Evolutionary conservation across 352 stramenopile genomes (phyloP), one percentile per base, ranked within the genome.

Genomic region (Elongisporangium anandrum): DNA sequence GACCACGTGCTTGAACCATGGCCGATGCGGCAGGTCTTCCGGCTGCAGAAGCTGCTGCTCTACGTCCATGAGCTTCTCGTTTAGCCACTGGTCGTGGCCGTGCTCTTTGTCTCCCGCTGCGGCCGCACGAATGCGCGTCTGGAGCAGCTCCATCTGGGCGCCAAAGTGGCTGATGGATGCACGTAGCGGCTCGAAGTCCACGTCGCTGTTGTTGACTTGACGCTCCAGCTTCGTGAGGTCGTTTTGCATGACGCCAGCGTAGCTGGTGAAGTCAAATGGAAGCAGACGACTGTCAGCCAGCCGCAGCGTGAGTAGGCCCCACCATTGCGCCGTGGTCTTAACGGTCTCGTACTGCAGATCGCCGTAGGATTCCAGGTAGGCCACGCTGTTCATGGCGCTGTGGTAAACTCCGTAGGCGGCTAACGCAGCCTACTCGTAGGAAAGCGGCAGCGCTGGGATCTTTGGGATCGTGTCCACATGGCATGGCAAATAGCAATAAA

Each of bases 321-420:
- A 87, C 58, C 87, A 79, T 4, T 68, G 63, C 4, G 71, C 58
- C 12, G 72, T 69, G 17, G 75, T 70, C 10, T 68, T 64, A 48
- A 89, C 72, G 7, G 75, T 75, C 19, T 54, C 51, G 59, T 80
- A 92, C 22, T 65, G 52, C 24, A 80, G 79, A 52, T 90, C 76
- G 12, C 63, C 78, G 26, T 74, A 75, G 17, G 59, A 66, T 34
- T 90, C 78, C 26, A 85, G 72, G 63, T 82, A 96, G 52, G 64
- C 72, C 57, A 92, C 85, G 34, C 71, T 90, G 67, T 95, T 86
- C 72, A 93, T 95, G 19, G 88, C 80, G 57, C 72, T 90, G 66
- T 96, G 87, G 60, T 95, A 94, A 23, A 81, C 71, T 9, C 83
- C 85, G 65, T 94, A 93, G 15, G 50, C 54, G 0, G 56, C 57